phyloP scores from a whole-genome alignment of 2,329 filamentous ascomycete species.

The Dryadomyces quercus-mongolicae region DNA sequence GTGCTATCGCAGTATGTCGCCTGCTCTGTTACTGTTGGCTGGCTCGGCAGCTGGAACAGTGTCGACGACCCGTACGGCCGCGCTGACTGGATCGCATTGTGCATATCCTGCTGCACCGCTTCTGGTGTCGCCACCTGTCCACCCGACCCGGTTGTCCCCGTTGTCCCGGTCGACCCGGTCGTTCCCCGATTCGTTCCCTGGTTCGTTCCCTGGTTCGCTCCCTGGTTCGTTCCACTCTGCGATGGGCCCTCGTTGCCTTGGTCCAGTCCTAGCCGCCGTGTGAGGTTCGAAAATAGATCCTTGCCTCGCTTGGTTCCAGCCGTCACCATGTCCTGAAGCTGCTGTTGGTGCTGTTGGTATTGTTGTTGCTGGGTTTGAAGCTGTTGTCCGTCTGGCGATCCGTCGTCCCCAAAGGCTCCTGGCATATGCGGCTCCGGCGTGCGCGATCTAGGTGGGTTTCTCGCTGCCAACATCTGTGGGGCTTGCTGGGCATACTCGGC shows the following conservation, averaged over 20 bases:
- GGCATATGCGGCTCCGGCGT: constrained; percentile 46
- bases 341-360: constrained; percentile 6
- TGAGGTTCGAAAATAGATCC: constrained; percentile 57
- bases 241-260: constrained; percentile 13
- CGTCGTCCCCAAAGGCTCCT: constrained; percentile 54
- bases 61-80: constrained; percentile 61
- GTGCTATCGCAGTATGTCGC: constrained; percentile 76
- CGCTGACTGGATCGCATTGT: constrained; percentile 67
- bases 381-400: constrained; percentile 25
- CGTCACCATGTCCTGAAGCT: background rate
- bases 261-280: constrained; percentile 57
- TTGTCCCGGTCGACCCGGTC: background rate
- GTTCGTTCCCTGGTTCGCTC: no score
- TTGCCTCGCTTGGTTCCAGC: constrained; percentile 11
- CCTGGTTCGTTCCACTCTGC: background rate
- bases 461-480: constrained; percentile 16
- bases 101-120: constrained; percentile 55
- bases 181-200: no score
- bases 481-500: background rate
- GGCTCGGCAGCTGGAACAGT: constrained; percentile 61
- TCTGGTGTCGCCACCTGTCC: constrained; percentile 47
- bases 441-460: constrained; percentile 6
- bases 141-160: constrained; percentile 20
- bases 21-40: constrained; percentile 67
- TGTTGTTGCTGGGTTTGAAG: constrained; percentile 16